A percentile compares a stretch with the other conserved stretches of the same genome.
These are phyloP conservation scores for Stagonosporopsis cucurbitacearum DNA, from an alignment of 2,329 filamentous ascomycete genomes.

Conservation along the genomic window DNA sequence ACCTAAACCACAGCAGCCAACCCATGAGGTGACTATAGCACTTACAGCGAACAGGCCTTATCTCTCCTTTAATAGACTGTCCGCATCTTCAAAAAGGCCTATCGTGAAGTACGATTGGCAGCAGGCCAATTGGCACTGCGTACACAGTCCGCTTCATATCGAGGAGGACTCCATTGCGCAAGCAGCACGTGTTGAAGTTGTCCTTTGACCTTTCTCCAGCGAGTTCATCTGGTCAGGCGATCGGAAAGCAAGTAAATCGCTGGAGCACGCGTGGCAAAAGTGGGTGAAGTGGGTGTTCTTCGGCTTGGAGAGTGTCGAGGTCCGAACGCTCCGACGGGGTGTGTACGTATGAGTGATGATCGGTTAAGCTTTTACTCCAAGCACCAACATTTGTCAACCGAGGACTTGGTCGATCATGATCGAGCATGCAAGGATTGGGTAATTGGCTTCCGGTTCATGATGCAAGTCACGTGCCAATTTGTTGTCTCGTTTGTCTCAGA, in stretches of 20 bases:
- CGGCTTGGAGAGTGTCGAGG: background rate
- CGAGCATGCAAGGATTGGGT: too few species aligned
- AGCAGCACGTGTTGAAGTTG: too few species aligned
- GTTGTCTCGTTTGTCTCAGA: background rate
- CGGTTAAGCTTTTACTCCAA: conserved; percentile 2
- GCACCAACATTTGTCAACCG: conserved; percentile 12
- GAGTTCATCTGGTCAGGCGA: background rate
- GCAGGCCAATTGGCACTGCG: background rate
- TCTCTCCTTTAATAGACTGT: background rate
- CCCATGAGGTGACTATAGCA: background rate
- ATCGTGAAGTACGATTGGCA: background rate
- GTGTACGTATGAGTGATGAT: conserved; percentile 10
- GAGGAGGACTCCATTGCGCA: too few species aligned
- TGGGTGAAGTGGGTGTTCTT: conserved; percentile 5
- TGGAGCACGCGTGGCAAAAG: conserved; percentile 10
- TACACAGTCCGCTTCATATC: too few species aligned
- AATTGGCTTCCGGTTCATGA: conserved; percentile 1
- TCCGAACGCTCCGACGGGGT: background rate
- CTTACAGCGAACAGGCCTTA: too few species aligned
- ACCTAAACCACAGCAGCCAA: background rate
- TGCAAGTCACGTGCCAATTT: conserved; percentile 8
- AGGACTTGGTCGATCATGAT: conserved; percentile 9
- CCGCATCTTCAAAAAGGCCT: background rate
- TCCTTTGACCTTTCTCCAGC: too few species aligned
- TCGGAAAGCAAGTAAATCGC: conserved; percentile 1